These are phyloP conservation scores for Whalleya microplaca DNA, from an alignment of 2,329 filamentous ascomycete species.

Conservation along the genomic window DNA sequence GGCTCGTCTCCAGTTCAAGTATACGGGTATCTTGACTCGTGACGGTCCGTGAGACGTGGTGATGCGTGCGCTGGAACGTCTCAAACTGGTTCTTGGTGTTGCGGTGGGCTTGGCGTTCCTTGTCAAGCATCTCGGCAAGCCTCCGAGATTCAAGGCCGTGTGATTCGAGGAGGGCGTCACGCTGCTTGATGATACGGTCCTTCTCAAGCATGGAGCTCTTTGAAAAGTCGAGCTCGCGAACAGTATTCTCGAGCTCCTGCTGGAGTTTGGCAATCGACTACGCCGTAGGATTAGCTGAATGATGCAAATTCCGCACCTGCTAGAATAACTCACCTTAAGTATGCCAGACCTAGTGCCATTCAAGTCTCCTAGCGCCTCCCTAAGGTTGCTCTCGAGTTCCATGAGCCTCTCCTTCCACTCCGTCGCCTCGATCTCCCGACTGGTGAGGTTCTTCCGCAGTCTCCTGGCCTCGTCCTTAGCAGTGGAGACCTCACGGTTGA, in stretches of 20 bases:
- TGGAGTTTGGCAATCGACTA: slow-evolving; percentile 86
- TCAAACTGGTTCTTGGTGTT: slow-evolving; percentile 89
- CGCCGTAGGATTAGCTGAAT: slow-evolving; percentile 18
- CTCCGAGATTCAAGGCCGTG: slow-evolving; percentile 86
- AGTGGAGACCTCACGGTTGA: slow-evolving; percentile 80
- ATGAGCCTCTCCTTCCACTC: slow-evolving; percentile 90
- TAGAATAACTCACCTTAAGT: slow-evolving; percentile 64
- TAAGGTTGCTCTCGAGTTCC: slow-evolving; percentile 86
- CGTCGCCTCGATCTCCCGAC: slow-evolving; percentile 83
- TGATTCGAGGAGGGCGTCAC: slow-evolving; percentile 85
- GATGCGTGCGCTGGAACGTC: slow-evolving; percentile 82
- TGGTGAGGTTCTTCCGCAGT: slow-evolving; percentile 80
- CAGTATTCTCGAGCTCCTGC: slow-evolving; percentile 81
- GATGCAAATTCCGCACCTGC: background rate
- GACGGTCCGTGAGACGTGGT: slow-evolving; percentile 84
- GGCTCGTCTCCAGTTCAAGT: slow-evolving; percentile 80
- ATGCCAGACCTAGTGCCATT: slow-evolving; percentile 84
- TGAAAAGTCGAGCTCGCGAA: slow-evolving; percentile 78
- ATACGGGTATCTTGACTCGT: slow-evolving; percentile 84
- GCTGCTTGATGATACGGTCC: slow-evolving; percentile 85
- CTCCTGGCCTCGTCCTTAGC: slow-evolving; percentile 85
- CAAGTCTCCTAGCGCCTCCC: slow-evolving; percentile 84
- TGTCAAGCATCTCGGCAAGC: slow-evolving; percentile 85
- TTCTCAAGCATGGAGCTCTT: slow-evolving; percentile 84
- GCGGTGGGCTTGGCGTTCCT: slow-evolving; percentile 82